Evolutionary conservation across 2,329 filamentous ascomycete genomes (phyloP), one percentile per base, ranked within the genome.

Genomic region (Monosporascus sp.): DNA sequence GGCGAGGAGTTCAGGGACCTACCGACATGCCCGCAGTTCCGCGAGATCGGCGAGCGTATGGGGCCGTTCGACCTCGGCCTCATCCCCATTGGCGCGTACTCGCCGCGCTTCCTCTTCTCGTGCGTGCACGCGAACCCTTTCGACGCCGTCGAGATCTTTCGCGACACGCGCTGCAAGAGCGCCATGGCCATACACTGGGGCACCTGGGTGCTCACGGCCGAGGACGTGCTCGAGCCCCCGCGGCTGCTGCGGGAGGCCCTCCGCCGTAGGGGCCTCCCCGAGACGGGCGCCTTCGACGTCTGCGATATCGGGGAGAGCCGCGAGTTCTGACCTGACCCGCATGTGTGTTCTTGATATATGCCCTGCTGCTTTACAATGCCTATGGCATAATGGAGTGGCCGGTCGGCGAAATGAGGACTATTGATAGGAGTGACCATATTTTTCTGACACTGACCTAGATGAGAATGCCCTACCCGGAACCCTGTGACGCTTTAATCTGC

Each of bases 141-240:
- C 60, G 93, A 97, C 67, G 82, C 87, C 0, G 91, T 96, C 38
- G 90, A 94, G 63, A 96, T 97, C 61, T 96, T 96, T 70, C 70
- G 77, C 6, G 92, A 97, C 62, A 95, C 90, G 1, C 80, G 80
- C 60, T 97, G 92, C 74, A 77, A 81, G 62, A 76, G 74, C 18
- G 92, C 91, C 22, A 78, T 97, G 73, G 92, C 83, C 2, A 96
- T 97, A 61, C 93, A 97, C 67, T 97, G 92, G 91, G 92, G 91
- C 2, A 86, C 88, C 0, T 97, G 92, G 90, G 85, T 89, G 1
- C 71, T 96, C 60, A 96, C 92, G 0, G 78, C 83, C 55, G 93
- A 97, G 70, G 88, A 92, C 54, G 87, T 96, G 1, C 68, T 92
- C 52, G 91, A 96, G 72, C 93, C 93, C 46, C 90, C 91, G 1